Evolutionary conservation across 2,329 filamentous ascomycete species (phyloP), one percentile per base, ranked within the genome.

Genomic region (Penicillium palitans): DNA sequence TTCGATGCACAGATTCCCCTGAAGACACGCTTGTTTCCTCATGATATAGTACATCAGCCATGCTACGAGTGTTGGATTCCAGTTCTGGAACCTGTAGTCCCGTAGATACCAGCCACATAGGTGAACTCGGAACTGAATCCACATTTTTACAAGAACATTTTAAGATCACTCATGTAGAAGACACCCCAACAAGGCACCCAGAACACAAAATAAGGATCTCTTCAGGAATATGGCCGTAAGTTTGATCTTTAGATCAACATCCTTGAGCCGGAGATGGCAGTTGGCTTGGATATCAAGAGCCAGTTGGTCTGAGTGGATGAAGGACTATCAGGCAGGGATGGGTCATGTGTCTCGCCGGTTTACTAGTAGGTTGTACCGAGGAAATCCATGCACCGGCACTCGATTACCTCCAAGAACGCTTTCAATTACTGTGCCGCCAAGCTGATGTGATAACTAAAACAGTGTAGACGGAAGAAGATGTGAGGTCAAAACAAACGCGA

Each of bases 1-100:
- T 57, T 64, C 60, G 54, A 42, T 68, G 68, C 68, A 68, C 68
- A 70, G 68, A 68, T 70, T 67, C 65, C 68, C 66, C 67, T 52
- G 58, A 65, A 64, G 62, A 66, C 58, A 52, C 52, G 52, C 19
- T 42, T 52, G 24, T 47, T 54, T 31, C 52, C 56, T 47, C 60
- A 60, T 62, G 63, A 64, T 63, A 62, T 62, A 67, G 65, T 63
- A 67, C 60, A 66, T 63, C 65, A 65, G 59, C 58, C 52, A 58
- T 52, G 61, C 58, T 59, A 63, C 51, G 48, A 56, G 57, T 61
- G 55, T 49, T 60, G 52, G 56, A 54, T 57, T 57, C 57, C 59
- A 59, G 42, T 44, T 39, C 31, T 53, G 51, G 40, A 47, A 25
- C 10, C 49, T 15, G 40, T 24, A 33, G 21, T 29, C n/a, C 7